Evolutionary conservation across 208 protist species (phyloP).

Genomic region (Wallacemonas sp.): DNA sequence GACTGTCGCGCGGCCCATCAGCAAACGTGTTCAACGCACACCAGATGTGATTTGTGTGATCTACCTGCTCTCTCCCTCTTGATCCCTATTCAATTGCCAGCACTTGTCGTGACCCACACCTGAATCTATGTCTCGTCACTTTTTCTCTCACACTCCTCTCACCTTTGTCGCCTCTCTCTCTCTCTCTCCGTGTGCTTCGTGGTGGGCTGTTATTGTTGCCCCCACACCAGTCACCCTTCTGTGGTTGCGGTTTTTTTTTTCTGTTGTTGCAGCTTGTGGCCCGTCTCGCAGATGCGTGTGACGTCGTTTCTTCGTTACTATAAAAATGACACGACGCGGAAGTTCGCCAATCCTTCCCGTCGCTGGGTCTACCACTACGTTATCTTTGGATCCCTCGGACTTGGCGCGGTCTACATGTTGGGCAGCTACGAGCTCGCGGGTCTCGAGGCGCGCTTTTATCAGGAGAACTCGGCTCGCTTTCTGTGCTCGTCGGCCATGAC

Average conservation of each 20-base stretch:
- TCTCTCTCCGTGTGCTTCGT: background rate
- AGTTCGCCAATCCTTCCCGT: conserved; percentile 62
- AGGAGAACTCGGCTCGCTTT: conserved; percentile 27
- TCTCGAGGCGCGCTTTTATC: conserved; percentile 57
- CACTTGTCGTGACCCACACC: too few species aligned
- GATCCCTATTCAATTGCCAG: too few species aligned
- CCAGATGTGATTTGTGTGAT: too few species aligned
- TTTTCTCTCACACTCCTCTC: background rate
- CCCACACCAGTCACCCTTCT: background rate
- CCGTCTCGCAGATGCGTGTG: conserved; percentile 18
- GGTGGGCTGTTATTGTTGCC: background rate
- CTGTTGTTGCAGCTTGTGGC: conserved; percentile 6
- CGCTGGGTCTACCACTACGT: conserved; percentile 82
- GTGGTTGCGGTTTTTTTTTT: conserved; percentile 7
- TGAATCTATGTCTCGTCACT: too few species aligned
- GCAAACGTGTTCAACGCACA: too few species aligned
- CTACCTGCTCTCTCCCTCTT: too few species aligned
- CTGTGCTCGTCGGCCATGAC: conserved; percentile 63
- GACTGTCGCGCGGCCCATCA: too few species aligned
- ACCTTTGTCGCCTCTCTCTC: background rate
- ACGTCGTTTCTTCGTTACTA: conserved; percentile 43
- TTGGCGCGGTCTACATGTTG: conserved; percentile 34
- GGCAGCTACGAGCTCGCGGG: conserved; percentile 60
- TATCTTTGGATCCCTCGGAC: conserved; percentile 29
- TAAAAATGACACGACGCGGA: conserved; percentile 40